These are phyloP conservation scores for Porogramme epimiltina DNA, from an alignment of 1,284 basidiomycete species.

Conservation along the genomic window DNA sequence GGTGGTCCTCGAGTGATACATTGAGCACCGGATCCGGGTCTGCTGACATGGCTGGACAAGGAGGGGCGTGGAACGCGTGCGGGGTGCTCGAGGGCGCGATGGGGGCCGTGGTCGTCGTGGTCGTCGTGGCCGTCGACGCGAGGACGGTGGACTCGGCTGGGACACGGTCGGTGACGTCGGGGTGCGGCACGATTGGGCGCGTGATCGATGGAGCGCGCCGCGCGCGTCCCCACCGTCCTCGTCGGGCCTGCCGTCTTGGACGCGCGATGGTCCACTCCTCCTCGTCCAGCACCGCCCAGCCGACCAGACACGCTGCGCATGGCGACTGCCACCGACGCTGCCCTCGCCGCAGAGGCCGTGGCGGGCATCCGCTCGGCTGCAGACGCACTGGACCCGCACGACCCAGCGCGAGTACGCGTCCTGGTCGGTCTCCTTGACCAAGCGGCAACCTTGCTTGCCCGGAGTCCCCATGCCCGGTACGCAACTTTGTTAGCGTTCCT, in stretches of 20 bases:
- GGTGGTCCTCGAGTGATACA: slow-evolving; percentile 69
- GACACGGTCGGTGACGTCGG: too few species aligned
- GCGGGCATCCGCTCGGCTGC: too few species aligned
- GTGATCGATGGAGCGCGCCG: too few species aligned
- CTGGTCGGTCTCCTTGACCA: slow-evolving; percentile 44
- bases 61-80: background rate
- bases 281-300: too few species aligned
- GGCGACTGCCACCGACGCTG: too few species aligned
- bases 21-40: slow-evolving; percentile 38
- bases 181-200: too few species aligned
- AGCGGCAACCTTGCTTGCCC: slow-evolving; percentile 47
- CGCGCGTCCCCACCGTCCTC: too few species aligned
- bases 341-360: too few species aligned
- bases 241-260: too few species aligned
- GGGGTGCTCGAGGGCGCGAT: background rate
- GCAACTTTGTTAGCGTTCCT: background rate
- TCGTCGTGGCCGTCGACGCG: slow-evolving; percentile 1
- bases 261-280: too few species aligned
- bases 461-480: slow-evolving; percentile 47
- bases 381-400: slow-evolving; percentile 11
- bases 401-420: slow-evolving; percentile 8
- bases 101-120: background rate
- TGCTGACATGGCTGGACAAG: background rate
- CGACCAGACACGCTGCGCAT: too few species aligned
- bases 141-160: background rate